phyloP scores from a whole-genome alignment of 768 basidiomycete genomes.

The Lactifluus pinguis region DNA sequence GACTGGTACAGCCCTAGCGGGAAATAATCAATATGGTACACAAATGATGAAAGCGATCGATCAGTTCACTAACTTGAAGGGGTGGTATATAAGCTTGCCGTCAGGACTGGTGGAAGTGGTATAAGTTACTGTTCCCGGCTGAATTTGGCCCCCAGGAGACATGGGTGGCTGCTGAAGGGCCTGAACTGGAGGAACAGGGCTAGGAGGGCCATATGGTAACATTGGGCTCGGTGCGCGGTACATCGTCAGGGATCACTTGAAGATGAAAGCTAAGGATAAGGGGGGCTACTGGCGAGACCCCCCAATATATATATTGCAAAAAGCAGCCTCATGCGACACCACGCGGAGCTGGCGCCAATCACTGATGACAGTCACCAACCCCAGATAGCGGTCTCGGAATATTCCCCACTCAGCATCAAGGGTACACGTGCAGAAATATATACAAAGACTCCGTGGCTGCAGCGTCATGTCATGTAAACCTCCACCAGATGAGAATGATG shows the following conservation, averaged over 20 bases:
- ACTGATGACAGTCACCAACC: slow-evolving; percentile 1
- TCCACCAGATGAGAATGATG: slow-evolving; percentile 71
- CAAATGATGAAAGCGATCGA: slow-evolving; percentile 6
- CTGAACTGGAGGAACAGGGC: slow-evolving; percentile 11
- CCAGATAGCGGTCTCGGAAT: neutral
- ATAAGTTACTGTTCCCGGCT: slow-evolving; percentile 64
- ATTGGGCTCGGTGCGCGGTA: slow-evolving; percentile 12
- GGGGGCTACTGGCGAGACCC: neutral
- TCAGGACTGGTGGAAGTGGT: slow-evolving; percentile 55
- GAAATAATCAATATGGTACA: slow-evolving; percentile 10
- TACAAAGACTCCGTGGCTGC: neutral
- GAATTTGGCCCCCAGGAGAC: slow-evolving; percentile 37
- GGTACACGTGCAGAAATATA: slow-evolving; percentile 7
- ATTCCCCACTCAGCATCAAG: slow-evolving; percentile 1
- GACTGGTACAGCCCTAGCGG: slow-evolving; percentile 56
- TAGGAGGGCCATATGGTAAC: slow-evolving; percentile 11
- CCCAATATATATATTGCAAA: slow-evolving; percentile 8
- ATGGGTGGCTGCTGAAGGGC: neutral
- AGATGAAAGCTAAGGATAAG: neutral
- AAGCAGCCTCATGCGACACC: slow-evolving; percentile 1
- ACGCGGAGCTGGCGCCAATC: slow-evolving; percentile 7
- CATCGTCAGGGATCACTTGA: slow-evolving; percentile 14
- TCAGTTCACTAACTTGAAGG: slow-evolving; percentile 47
- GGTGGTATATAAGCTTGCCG: slow-evolving; percentile 57
- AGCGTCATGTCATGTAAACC: slow-evolving; percentile 42